Evolutionary conservation across 177 flowering plant species (phyloP).

Genomic region (Tripterygium wilfordii): DNA sequence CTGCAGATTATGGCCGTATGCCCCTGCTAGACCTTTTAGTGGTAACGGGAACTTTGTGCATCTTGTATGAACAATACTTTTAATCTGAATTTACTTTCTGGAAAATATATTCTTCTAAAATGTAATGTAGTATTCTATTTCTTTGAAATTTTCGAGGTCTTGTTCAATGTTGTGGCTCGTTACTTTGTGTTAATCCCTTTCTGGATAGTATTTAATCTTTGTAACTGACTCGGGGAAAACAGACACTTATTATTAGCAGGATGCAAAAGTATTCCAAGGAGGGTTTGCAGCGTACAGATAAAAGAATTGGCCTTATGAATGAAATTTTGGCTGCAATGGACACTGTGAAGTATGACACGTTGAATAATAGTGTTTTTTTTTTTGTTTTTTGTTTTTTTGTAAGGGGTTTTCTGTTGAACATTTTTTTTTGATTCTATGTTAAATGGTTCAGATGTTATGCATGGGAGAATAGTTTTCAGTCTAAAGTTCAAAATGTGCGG

Average conservation of each 20-base stretch:
- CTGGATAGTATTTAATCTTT: neutral
- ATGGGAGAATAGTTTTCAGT: constrained; percentile 89
- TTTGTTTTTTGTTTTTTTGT: neutral
- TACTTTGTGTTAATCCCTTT: neutral
- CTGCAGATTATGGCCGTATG: too few species aligned
- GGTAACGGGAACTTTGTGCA: too few species aligned
- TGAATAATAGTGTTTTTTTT: neutral
- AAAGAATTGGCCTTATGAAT: constrained; percentile 96
- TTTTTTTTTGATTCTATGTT: constrained; percentile 15
- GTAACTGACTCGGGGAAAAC: constrained; percentile 10
- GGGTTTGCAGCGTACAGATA: constrained; percentile 93
- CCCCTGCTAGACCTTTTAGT: too few species aligned
- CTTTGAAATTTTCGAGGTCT: too few species aligned
- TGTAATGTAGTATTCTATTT: too few species aligned
- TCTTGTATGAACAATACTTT: too few species aligned
- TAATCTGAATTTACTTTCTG: too few species aligned
- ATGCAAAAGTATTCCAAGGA: constrained; percentile 84
- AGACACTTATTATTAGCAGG: constrained; percentile 81
- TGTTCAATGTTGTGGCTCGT: neutral
- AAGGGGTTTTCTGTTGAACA: neutral
- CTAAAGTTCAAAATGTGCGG: constrained; percentile 67
- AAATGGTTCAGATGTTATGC: constrained; percentile 80
- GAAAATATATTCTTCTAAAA: too few species aligned
- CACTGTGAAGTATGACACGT: constrained; percentile 74
- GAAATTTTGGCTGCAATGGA: constrained; percentile 99